phyloP scores from a whole-genome alignment of 2,329 filamentous ascomycete species.

The Dothiorella sarmentorum region DNA sequence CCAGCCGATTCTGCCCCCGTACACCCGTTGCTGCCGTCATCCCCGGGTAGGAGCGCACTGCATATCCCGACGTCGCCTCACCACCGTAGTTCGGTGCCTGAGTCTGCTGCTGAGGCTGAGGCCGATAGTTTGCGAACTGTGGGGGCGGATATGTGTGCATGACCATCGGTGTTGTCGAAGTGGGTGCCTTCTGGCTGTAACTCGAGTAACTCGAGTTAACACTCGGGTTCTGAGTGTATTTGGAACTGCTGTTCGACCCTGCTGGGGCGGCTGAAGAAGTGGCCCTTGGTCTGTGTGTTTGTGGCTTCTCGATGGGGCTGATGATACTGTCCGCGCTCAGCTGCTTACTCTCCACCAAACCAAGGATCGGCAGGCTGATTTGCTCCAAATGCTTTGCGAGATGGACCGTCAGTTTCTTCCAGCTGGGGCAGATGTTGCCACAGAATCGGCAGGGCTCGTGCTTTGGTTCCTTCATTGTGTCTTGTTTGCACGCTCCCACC shows the following conservation, averaged over 20 bases:
- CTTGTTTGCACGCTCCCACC: slow-evolving; percentile 72
- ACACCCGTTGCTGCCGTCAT: slow-evolving; percentile 30
- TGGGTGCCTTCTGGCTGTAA: background rate
- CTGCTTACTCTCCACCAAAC: slow-evolving; percentile 39
- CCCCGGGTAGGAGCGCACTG: slow-evolving; percentile 35
- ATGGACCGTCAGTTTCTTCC: slow-evolving; percentile 94
- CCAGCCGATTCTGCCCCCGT: slow-evolving; percentile 15
- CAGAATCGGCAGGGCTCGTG: slow-evolving; percentile 87
- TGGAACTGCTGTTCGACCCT: slow-evolving; percentile 15
- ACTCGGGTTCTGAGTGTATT: slow-evolving; percentile 24
- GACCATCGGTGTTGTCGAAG: slow-evolving; percentile 21
- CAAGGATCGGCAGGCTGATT: slow-evolving; percentile 76
- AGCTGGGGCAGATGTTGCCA: slow-evolving; percentile 72
- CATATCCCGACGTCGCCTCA: slow-evolving; percentile 23
- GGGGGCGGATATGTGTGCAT: slow-evolving; percentile 41
- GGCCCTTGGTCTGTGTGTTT: background rate
- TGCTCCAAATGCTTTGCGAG: slow-evolving; percentile 93
- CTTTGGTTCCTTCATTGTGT: slow-evolving; percentile 62
- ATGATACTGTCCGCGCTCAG: slow-evolving; percentile 37
- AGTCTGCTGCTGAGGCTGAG: slow-evolving; percentile 1
- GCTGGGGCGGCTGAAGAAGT: slow-evolving; percentile 4
- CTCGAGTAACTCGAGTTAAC: slow-evolving; percentile 2
- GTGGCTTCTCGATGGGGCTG: slow-evolving; percentile 34
- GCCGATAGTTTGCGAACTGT: slow-evolving; percentile 22
- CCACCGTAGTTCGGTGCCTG: slow-evolving; percentile 21